Conservation (phyloP, 2,329 filamentous ascomycete genomes). For the Sphaceloma murrayae region DNA sequence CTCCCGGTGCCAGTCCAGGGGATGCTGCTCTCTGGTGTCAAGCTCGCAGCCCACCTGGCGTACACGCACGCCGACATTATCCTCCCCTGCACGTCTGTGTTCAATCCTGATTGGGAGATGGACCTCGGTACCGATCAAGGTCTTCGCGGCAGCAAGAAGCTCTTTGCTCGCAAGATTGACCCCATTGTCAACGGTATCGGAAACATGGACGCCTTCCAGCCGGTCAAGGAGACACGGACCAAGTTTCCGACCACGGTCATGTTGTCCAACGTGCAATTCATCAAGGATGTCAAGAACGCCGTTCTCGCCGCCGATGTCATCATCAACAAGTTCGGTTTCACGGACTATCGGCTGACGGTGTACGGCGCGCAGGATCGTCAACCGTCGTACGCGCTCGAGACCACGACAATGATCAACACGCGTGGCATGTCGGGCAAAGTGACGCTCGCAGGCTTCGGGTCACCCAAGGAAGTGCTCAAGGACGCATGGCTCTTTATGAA, state of each 20-base stretch:
- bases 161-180: constrained; percentile 51
- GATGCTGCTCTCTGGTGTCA: constrained; percentile 33
- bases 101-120: constrained; percentile 55
- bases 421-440: constrained; percentile 44
- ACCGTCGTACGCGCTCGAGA: constrained; percentile 51
- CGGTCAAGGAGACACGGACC: constrained; percentile 50
- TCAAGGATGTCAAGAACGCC: constrained; percentile 56
- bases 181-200: constrained; percentile 57
- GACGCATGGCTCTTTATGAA: constrained; percentile 42
- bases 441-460: constrained; percentile 47
- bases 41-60: constrained; percentile 34
- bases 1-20: constrained; percentile 35
- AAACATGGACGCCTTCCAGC: constrained; percentile 54
- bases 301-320: constrained; percentile 56
- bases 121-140: constrained; percentile 53
- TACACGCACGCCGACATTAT: constrained; percentile 50
- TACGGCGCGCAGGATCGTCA: constrained; percentile 56
- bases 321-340: constrained; percentile 56
- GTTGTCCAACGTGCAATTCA: constrained; percentile 52
- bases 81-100: constrained; percentile 50
- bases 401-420: constrained; percentile 49
- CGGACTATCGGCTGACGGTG: constrained; percentile 52
- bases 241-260: constrained; percentile 54
- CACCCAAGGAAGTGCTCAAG: constrained; percentile 39
- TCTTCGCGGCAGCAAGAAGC: constrained; percentile 46